Evolutionary conservation across 1,139 yeast species (phyloP).

Genomic region (Pichia sp.): DNA sequence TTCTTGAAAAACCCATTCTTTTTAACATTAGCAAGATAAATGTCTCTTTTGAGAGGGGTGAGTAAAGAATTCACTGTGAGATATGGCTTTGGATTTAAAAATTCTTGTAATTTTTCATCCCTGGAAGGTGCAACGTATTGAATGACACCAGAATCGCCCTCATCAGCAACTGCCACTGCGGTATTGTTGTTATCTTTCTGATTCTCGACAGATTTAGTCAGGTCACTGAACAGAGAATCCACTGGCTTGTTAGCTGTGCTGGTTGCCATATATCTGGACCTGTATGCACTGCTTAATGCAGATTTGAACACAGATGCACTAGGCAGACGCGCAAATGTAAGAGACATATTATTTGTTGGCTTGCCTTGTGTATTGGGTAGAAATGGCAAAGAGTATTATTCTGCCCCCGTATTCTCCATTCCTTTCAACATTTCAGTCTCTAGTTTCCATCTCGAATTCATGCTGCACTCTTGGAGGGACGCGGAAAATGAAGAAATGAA

Average conservation of each 20-base stretch:
- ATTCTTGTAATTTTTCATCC: constrained; percentile 37
- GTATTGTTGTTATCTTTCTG: constrained; percentile 1
- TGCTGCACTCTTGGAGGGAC: too few relatives aligned
- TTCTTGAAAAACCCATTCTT: constrained; percentile 73
- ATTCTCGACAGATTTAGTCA: constrained; percentile 13
- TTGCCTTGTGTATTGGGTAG: too few relatives aligned
- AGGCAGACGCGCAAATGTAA: constrained; percentile 3
- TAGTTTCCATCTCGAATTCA: too few relatives aligned
- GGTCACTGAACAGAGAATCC: constrained; percentile 19
- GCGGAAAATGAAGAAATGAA: not conserved
- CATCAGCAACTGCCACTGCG: constrained; percentile 9
- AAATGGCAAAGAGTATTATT: too few relatives aligned
- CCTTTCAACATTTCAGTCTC: too few relatives aligned
- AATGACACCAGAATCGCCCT: constrained; percentile 9
- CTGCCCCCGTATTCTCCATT: too few relatives aligned
- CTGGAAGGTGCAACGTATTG: constrained; percentile 26
- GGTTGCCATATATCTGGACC: constrained; percentile 3
- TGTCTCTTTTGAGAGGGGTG: constrained; percentile 65
- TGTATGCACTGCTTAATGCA: not conserved
- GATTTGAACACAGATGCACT: not conserved
- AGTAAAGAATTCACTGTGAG: constrained; percentile 41
- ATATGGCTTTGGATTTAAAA: constrained; percentile 33
- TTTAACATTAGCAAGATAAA: constrained; percentile 55
- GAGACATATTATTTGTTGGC: not conserved
- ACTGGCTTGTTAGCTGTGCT: too few relatives aligned